phyloP scores from a whole-genome alignment of 371 early-diverging fungal genomes.

The Saksenaea vasiformis region DNA sequence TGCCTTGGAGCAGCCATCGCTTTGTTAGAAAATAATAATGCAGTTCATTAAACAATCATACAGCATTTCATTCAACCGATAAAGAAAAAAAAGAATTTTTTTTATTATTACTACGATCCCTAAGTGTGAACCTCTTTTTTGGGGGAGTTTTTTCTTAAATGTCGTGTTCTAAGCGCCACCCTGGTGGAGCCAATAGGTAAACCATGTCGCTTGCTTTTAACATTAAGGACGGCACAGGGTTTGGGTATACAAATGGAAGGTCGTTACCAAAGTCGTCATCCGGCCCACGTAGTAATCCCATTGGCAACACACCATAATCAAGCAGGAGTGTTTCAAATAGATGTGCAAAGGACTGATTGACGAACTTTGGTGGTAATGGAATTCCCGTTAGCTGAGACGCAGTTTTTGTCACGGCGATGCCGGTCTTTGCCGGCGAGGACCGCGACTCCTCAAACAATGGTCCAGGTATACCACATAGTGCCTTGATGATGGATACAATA shows the following conservation, averaged over 20 bases:
- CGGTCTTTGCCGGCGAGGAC: slow-evolving; percentile 24
- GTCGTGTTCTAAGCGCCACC: slow-evolving; percentile 12
- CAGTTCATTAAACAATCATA: background rate
- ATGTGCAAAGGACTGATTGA: slow-evolving; percentile 37
- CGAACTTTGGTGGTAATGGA: slow-evolving; percentile 36
- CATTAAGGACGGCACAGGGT: slow-evolving; percentile 50
- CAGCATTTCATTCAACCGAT: background rate
- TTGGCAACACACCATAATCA: slow-evolving; percentile 39
- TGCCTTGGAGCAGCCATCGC: slow-evolving; percentile 92
- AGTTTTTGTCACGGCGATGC: slow-evolving; percentile 11
- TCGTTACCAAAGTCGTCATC: slow-evolving; percentile 47
- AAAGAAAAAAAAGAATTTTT: background rate
- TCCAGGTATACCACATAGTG: slow-evolving; percentile 54
- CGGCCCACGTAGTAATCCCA: slow-evolving; percentile 49
- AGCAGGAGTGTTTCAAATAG: slow-evolving; percentile 44
- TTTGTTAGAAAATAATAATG: slow-evolving; percentile 59
- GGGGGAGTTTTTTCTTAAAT: no score
- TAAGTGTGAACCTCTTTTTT: no score
- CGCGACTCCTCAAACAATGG: slow-evolving; percentile 29
- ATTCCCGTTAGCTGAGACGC: slow-evolving; percentile 39
- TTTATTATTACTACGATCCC: no score
- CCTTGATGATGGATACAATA: slow-evolving; percentile 53
- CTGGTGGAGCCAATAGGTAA: slow-evolving; percentile 30
- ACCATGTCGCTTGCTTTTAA: slow-evolving; percentile 29
- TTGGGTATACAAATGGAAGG: slow-evolving; percentile 53